Conservation (phyloP, 1,284 basidiomycete species). For the Microbotryum scabiosae region DNA sequence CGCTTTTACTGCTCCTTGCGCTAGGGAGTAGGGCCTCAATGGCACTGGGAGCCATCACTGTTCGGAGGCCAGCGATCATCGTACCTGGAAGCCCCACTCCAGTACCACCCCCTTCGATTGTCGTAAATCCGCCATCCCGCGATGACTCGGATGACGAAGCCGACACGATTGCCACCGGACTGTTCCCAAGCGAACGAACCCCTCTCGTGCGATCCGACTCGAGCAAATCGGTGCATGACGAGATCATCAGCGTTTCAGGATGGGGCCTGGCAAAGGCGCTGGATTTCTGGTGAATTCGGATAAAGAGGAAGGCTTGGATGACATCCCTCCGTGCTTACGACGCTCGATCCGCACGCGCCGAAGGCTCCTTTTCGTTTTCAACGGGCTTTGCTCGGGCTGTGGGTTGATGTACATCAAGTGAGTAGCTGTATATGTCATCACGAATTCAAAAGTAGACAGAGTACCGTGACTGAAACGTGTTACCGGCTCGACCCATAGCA, state of each 20-base stretch:
- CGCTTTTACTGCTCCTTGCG: constrained; percentile 38
- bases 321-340: neutral
- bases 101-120: neutral
- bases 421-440: too few relatives aligned
- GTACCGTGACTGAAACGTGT: too few relatives aligned
- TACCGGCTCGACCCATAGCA: constrained; percentile 15
- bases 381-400: constrained; percentile 17
- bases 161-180: neutral
- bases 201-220: neutral
- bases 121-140: neutral
- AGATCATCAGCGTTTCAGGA: constrained; percentile 5
- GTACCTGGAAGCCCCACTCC: constrained; percentile 26
- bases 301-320: too few relatives aligned
- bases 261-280: constrained; percentile 8
- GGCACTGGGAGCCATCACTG: constrained; percentile 32
- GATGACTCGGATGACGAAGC: neutral
- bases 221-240: too few relatives aligned
- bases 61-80: too few relatives aligned
- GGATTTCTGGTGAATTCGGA: constrained; percentile 18
- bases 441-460: too few relatives aligned
- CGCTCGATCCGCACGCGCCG: neutral
- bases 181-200: neutral
- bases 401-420: constrained; percentile 11
- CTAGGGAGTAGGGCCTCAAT: constrained; percentile 37
- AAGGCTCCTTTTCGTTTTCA: constrained; percentile 14